A percentile compares a stretch with the other conserved stretches of the same genome.
These are phyloP conservation scores for Psilocybe cubensis DNA, from an alignment of 768 basidiomycete genomes.

Conservation along the genomic window DNA sequence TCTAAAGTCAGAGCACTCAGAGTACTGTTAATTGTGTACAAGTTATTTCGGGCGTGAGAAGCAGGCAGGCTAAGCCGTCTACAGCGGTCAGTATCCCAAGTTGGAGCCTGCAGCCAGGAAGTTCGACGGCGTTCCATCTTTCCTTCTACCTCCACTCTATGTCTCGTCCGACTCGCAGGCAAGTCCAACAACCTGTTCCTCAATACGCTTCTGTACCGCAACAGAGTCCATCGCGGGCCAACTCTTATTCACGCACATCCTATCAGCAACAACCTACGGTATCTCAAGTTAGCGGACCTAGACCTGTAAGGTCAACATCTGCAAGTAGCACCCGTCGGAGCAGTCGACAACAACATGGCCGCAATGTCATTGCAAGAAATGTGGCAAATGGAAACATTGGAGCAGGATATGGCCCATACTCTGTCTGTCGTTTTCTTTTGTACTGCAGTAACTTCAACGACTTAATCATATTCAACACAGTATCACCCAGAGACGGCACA, in stretches of 20 bases:
- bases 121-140: constrained; percentile 12
- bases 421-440: constrained; percentile 50
- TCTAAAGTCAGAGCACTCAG: neutral
- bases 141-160: constrained; percentile 27
- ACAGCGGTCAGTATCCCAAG: constrained; percentile 13
- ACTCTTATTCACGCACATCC: constrained; percentile 19
- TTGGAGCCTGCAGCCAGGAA: constrained; percentile 16
- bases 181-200: constrained; percentile 48
- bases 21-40: neutral
- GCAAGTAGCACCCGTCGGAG: constrained; percentile 24
- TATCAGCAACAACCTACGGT: constrained; percentile 25
- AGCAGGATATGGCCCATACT: constrained; percentile 83
- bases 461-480: constrained; percentile 34
- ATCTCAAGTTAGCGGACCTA: constrained; percentile 26
- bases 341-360: constrained; percentile 35
- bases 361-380: constrained; percentile 68
- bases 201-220: constrained; percentile 73
- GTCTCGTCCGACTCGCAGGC: constrained; percentile 42
- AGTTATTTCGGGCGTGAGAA: constrained; percentile 27
- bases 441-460: constrained; percentile 4
- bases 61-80: constrained; percentile 16
- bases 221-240: constrained; percentile 42
- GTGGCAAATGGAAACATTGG: constrained; percentile 85
- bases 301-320: constrained; percentile 28
- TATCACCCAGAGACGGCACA: constrained; percentile 57